These are phyloP conservation scores for Colletotrichum orchidophilum DNA, from an alignment of 2,329 filamentous ascomycete genomes.

Conservation along the genomic window DNA sequence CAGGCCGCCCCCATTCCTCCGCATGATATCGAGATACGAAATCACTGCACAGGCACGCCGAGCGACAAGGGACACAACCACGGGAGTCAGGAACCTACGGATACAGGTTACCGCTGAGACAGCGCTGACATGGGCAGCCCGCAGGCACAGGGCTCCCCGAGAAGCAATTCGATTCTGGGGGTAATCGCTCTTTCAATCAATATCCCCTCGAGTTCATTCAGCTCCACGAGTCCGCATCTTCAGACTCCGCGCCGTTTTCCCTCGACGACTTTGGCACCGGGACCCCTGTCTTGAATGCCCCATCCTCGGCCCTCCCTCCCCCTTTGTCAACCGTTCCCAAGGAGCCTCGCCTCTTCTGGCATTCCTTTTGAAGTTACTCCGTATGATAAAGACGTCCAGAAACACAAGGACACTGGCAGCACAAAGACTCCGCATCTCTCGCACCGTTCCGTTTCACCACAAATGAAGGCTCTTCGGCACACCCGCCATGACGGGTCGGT, in stretches of 20 bases:
- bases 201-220: background rate
- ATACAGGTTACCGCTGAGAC: slow-evolving; percentile 5
- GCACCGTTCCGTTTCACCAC: slow-evolving; percentile 29
- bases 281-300: background rate
- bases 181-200: background rate
- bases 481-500: slow-evolving; percentile 10
- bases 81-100: background rate
- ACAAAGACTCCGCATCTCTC: slow-evolving; percentile 28
- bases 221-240: background rate
- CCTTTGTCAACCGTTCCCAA: background rate
- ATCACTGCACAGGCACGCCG: background rate
- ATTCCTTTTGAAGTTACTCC: background rate
- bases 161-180: slow-evolving; percentile 4
- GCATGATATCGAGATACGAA: background rate
- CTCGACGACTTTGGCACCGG: background rate
- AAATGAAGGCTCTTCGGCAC: slow-evolving; percentile 2
- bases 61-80: background rate
- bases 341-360: slow-evolving; percentile 3
- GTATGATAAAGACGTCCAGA: slow-evolving; percentile 1
- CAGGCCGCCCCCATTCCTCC: slow-evolving; percentile 8
- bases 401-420: slow-evolving; percentile 18
- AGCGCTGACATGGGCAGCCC: slow-evolving; percentile 1
- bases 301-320: background rate
- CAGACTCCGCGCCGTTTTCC: background rate
- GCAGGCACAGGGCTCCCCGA: background rate